Evolutionary conservation across 1,284 basidiomycete genomes (phyloP).

Genomic region (Ceratobasidium sp.): DNA sequence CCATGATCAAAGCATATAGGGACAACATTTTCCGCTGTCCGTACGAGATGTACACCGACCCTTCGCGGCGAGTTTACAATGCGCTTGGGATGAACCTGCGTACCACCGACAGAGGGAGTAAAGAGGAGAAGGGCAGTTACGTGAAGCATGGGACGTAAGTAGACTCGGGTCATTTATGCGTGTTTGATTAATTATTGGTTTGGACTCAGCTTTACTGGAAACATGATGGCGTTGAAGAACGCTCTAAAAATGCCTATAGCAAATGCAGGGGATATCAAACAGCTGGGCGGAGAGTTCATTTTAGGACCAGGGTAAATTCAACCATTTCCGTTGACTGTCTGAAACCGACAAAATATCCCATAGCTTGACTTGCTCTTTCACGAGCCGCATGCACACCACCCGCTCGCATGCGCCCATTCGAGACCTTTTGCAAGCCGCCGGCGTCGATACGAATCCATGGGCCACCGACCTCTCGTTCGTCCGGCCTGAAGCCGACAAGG

Average conservation of each 20-base stretch:
- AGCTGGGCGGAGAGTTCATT: conserved; percentile 91
- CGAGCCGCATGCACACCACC: conserved; percentile 77
- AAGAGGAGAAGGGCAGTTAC: conserved; percentile 68
- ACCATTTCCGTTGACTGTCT: conserved; percentile 49
- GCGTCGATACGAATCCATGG: conserved; percentile 53
- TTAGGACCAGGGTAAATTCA: conserved; percentile 75
- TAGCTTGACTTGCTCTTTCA: conserved; percentile 69
- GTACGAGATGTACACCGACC: conserved; percentile 78
- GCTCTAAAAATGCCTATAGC: conserved; percentile 80
- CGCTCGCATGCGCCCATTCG: conserved; percentile 75
- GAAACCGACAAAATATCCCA: conserved; percentile 49
- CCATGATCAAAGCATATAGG: conserved; percentile 77
- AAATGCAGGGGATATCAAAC: conserved; percentile 77
- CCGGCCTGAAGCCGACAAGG: conserved; percentile 3
- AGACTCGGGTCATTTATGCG: neutral
- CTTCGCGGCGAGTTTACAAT: conserved; percentile 72
- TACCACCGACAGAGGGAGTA: conserved; percentile 61
- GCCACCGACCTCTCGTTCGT: conserved; percentile 37
- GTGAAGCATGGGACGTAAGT: conserved; percentile 64
- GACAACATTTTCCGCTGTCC: conserved; percentile 71
- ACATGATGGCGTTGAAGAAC: conserved; percentile 74
- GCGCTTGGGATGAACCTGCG: conserved; percentile 79
- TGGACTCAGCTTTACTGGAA: conserved; percentile 61
- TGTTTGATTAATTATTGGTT: neutral
- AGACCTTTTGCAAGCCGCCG: conserved; percentile 72